Conservation (phyloP, 495 filamentous ascomycete species). For the Xylaria palmicola region DNA sequence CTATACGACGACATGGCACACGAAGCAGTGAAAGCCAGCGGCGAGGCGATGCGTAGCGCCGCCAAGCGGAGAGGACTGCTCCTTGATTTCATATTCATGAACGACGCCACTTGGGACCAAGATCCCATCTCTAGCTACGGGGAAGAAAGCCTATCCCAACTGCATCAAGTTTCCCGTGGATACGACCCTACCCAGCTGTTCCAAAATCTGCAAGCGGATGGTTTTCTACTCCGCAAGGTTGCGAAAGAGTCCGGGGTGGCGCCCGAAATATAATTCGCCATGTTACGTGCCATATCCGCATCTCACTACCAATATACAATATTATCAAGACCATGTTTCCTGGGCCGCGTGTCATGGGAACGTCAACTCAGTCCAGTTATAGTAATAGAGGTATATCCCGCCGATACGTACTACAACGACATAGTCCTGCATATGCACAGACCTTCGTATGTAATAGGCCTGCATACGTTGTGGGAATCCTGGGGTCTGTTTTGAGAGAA, state of each 20-base stretch:
- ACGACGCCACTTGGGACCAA: conserved; percentile 22
- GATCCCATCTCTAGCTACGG: conserved; percentile 24
- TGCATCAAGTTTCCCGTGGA: conserved; percentile 23
- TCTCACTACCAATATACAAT: neutral
- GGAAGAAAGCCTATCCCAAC: conserved; percentile 23
- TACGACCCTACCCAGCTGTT: conserved; percentile 31
- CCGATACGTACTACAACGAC: too few relatives aligned
- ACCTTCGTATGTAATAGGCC: too few relatives aligned
- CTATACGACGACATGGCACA: neutral
- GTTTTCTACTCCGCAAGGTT: conserved; percentile 15
- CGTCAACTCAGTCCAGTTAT: neutral
- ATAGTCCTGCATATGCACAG: too few relatives aligned
- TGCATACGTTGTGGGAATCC: too few relatives aligned
- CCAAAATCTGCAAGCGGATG: conserved; percentile 28
- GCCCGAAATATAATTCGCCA: neutral
- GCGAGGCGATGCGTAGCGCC: neutral
- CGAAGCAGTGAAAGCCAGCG: neutral
- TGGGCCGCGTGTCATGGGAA: neutral
- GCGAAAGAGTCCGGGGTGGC: neutral
- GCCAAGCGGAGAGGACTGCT: conserved; percentile 16
- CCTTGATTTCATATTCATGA: conserved; percentile 25
- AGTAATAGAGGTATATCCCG: too few relatives aligned
- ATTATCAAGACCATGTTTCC: neutral
- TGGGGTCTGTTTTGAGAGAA: too few relatives aligned
- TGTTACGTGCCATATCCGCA: neutral